Percentiles rank a stretch among this genome's conserved stretches.
These are phyloP conservation scores for Echeveria elegans DNA, from an alignment of 164 flowering plant genomes.

Conservation along the genomic window DNA sequence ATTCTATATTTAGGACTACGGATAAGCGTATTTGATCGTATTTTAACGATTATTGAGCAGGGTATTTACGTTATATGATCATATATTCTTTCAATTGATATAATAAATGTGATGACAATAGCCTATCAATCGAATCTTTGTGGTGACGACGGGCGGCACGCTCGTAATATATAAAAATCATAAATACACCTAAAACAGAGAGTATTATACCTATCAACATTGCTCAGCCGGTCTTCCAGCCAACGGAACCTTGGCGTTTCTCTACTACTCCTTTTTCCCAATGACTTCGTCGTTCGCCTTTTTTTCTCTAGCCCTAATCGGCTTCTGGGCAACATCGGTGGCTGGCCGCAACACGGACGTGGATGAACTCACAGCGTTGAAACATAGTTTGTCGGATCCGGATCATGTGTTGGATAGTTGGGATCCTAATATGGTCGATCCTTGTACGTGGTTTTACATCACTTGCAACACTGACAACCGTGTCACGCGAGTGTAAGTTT, in stretches of 20 bases:
- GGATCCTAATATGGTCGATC: conserved; percentile 83
- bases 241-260: neutral
- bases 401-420: conserved; percentile 84
- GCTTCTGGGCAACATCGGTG: neutral
- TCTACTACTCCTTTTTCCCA: neutral
- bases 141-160: too few species aligned
- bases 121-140: too few species aligned
- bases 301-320: neutral
- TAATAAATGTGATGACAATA: too few species aligned
- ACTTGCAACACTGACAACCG: conserved; percentile 76
- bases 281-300: neutral
- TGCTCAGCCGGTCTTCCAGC: neutral
- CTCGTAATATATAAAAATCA: too few species aligned
- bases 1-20: too few species aligned
- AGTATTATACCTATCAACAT: neutral
- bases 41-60: too few species aligned
- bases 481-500: conserved; percentile 69
- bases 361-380: conserved; percentile 59
- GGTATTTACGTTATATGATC: too few species aligned
- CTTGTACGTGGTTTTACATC: conserved; percentile 68
- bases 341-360: conserved; percentile 53
- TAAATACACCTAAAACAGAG: too few species aligned
- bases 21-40: too few species aligned
- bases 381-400: conserved; percentile 65
- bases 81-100: too few species aligned